phyloP scores from a whole-genome alignment of 2,329 filamentous ascomycete species.

The Diaporthe sp. region DNA sequence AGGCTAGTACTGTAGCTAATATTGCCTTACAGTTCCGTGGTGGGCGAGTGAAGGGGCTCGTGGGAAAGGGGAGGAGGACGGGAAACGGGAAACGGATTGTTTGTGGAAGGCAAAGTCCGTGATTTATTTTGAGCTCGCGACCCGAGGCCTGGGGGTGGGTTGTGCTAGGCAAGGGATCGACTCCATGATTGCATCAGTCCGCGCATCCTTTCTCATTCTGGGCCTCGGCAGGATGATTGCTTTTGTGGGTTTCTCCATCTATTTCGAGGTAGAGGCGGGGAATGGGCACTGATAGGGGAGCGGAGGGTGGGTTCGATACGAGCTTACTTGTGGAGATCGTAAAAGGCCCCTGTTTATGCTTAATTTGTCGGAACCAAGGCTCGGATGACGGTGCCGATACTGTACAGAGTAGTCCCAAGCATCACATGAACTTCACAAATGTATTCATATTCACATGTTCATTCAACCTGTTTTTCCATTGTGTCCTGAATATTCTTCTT shows the following conservation, averaged over 20 bases:
- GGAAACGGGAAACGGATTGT: background rate
- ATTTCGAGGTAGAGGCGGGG: background rate
- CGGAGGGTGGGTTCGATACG: background rate
- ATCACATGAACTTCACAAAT: background rate
- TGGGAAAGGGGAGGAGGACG: background rate
- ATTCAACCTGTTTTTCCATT: no score
- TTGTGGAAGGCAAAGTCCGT: background rate
- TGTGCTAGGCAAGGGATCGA: background rate
- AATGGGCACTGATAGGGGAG: background rate
- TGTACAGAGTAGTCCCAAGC: no score
- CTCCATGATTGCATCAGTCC: constrained; percentile 8
- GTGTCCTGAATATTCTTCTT: no score
- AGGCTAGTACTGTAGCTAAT: background rate
- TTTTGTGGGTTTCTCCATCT: constrained; percentile 13
- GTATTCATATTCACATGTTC: no score
- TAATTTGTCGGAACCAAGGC: background rate
- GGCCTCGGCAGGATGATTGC: constrained; percentile 5
- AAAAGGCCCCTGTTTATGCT: constrained; percentile 4
- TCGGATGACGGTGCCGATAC: background rate
- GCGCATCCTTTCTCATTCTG: background rate
- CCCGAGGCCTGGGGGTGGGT: background rate
- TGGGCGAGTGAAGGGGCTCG: background rate
- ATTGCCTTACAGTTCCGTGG: background rate
- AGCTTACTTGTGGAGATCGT: constrained; percentile 13
- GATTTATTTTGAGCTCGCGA: background rate